A percentile compares a stretch with the other conserved stretches of the same genome.
These are phyloP conservation scores for Leccinum truebloodii DNA, from an alignment of 768 basidiomycete genomes.

Conservation along the genomic window DNA sequence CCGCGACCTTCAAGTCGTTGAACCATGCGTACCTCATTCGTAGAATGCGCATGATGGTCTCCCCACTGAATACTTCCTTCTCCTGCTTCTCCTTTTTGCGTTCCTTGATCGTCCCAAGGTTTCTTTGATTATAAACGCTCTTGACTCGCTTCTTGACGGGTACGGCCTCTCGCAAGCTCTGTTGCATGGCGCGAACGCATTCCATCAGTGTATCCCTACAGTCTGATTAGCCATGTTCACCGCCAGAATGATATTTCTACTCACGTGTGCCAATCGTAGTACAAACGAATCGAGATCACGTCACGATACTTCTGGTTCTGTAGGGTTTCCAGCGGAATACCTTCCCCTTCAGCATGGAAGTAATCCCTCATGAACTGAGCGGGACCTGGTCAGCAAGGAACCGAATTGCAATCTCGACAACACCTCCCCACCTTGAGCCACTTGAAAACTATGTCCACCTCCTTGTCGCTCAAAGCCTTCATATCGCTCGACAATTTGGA, in stretches of 20 bases:
- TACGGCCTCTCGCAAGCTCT: slow-evolving; percentile 70
- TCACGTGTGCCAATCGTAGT: slow-evolving; percentile 95
- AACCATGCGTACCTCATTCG: slow-evolving; percentile 79
- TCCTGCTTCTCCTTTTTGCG: slow-evolving; percentile 87
- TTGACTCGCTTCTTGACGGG: slow-evolving; percentile 87
- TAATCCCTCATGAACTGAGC: slow-evolving; percentile 88
- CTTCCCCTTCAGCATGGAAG: slow-evolving; percentile 93
- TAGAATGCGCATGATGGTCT: slow-evolving; percentile 92
- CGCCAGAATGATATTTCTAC: slow-evolving; percentile 28
- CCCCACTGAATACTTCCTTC: slow-evolving; percentile 73
- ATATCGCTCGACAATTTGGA: slow-evolving; percentile 85
- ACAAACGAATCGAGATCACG: slow-evolving; percentile 83
- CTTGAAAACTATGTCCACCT: slow-evolving; percentile 98
- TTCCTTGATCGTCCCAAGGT: slow-evolving; percentile 94
- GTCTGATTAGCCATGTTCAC: slow-evolving; percentile 8
- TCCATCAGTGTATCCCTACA: slow-evolving; percentile 82
- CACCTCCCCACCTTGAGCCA: slow-evolving; percentile 87
- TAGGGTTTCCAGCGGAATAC: slow-evolving; percentile 79
- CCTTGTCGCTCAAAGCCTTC: slow-evolving; percentile 91
- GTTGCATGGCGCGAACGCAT: slow-evolving; percentile 94
- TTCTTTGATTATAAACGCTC: slow-evolving; percentile 89
- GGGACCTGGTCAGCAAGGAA: slow-evolving; percentile 1
- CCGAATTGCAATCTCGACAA: background rate
- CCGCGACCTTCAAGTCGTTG: background rate
- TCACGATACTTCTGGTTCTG: slow-evolving; percentile 97